Evolutionary conservation across 352 stramenopile species (phyloP), one percentile per base, ranked within the genome.

Genomic region (Phytophthora uliginosa): DNA sequence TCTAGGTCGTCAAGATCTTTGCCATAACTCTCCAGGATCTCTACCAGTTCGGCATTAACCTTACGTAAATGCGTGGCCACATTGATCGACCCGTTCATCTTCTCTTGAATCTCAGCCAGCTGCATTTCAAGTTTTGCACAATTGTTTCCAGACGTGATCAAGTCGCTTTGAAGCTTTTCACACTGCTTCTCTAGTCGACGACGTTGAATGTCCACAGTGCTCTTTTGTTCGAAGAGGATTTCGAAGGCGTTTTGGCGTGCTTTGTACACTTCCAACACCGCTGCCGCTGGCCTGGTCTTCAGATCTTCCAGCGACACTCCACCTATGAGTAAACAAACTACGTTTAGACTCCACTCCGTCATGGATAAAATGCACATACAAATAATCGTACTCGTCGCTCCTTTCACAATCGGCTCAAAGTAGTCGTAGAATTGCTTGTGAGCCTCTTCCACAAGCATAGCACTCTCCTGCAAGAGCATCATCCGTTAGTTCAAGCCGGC

Each of bases 1-100:
- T 74, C 63, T 31, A 79, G 53, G 36, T 88, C 78, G 18, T 88
- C 84, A 7, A 75, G 54, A 65, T 76, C 79, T 48, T 85, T 89
- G 26, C 82, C 78, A 66, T 91, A 94, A 5, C 83, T 88, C 64
- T 91, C 73, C 26, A 94, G 71, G 31, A 94, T 83, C 55, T 83
- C 78, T 33, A 91, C 72, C 20, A 94, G 66, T 47, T 94, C 86
- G 40, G 81, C 63, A 36, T 94, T 94, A 26, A 82, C 63, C 42
- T 82, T 83, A 7, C 73, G 80, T 65, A 92, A 73, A 59, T 88
- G 82, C 26, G 66, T 51, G 17, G 81, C 74, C 34, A 82, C 66
- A 68, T 84, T 71, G 53, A 74, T 85, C 6, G 65, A 63, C n/a
- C 77, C 68, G 28, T 75, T 77, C 22, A 81, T 69, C 26, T 82